Evolutionary conservation across 2,329 filamentous ascomycete species (phyloP), one percentile per base, ranked within the genome.

Genomic region (Zymoseptoria brevis): DNA sequence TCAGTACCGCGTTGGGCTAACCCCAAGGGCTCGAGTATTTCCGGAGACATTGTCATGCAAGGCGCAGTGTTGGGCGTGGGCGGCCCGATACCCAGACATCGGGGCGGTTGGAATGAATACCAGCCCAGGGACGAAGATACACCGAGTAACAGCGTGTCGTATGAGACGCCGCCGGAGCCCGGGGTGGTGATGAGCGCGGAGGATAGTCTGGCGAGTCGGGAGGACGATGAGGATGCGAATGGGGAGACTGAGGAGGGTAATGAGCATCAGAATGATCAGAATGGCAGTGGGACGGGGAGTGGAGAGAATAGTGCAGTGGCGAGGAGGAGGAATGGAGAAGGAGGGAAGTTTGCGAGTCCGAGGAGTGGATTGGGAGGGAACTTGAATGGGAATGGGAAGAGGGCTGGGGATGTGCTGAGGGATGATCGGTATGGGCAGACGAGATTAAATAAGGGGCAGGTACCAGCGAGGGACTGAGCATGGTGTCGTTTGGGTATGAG

Each of bases 131-230:
- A 30, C 19, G 26, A 52, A 1, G 51, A 35, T 21, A 57, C 22
- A 45, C 55, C 49, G 1, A 19, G 8, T 48, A 45, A 26, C 21
- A 16, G 49, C 24, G 53, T 68, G 13, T 59, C 54, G 19, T 71
- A 72, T 50, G 65, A 70, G 56, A 71, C 69, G 16, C 69, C 69
- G 3, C 66, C 66, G 2, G 57, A 69, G 8, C 68, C 69, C 8
- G 69, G 70, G 16, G 61, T 63, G 1, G 62, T 71, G 19, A 45
- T 65, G 8, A 57, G 61, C 45, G 65, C 60, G 16, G 66, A 67
- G 7, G 62, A 66, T 11, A 66, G 63, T 11, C 58, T 61, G 9
- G 61, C 51, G 45, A 58, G 53, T 30, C 55, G 50, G 2, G 59
- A 55, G 19, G 51, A 52, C 11, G 63, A 66, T 48, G 64, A 53